Evolutionary conservation across 1,284 basidiomycete genomes (phyloP), one percentile per base, ranked within the genome.

Genomic region (Puccinia coronata): DNA sequence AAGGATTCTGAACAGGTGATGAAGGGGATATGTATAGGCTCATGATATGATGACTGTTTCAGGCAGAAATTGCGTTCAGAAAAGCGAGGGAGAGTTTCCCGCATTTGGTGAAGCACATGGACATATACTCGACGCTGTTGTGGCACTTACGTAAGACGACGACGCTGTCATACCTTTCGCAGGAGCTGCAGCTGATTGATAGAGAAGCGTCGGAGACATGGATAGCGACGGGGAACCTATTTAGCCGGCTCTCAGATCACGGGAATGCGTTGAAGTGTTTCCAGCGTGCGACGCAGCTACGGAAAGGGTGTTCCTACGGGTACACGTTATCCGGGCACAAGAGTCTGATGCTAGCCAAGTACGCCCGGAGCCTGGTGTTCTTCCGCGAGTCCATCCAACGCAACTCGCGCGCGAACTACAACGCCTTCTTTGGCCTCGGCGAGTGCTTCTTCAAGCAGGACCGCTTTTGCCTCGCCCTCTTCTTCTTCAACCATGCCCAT

Each of bases 391-490:
- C 95, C 57, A 89, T 98, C 86, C 90, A 93, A 86, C 91, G 91
- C 79, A 94, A 97, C 88, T 31, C 57, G 34, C 88, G 90, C 84
- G 91, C 93, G 86, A 94, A 96, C 87, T 98, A 97, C 87, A 96
- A 95, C 87, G 95, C 96, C 78, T 98, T 95, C 95, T 98, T 97
- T 87, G 96, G 96, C n/a, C 88, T 98, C 83, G 95, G 96, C 78
- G 92, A 93, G 71, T 96, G 94, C 85, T 98, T 96, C 88, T 89
- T 95, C 86, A 90, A 93, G 84, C 92, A 92, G 89, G 95, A 92
- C 87, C 96, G 95, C 88, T 88, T 92, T 83, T 91, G 92, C 75
- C 88, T 95, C 82, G 95, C 95, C 53, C 94, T 97, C 86, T 97
- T 95, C 88, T 95, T 97, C 87, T 97, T 94, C 88, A 90, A 92